Evolutionary conservation across 768 basidiomycete genomes (phyloP), one percentile per base, ranked within the genome.

Genomic region (Rhizopogon sp.): DNA sequence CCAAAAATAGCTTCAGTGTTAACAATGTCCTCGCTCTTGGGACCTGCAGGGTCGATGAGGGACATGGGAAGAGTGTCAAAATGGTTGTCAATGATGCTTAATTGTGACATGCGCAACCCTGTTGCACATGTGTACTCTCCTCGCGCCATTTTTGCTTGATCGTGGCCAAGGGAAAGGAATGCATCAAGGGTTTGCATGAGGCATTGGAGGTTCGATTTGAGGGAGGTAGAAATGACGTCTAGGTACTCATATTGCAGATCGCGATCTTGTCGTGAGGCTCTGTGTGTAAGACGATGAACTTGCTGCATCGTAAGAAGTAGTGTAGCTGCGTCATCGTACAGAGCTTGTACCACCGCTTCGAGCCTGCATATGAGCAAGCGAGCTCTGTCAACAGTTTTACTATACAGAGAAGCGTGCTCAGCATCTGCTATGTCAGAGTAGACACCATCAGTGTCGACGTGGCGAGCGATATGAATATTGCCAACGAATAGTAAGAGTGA

Each of bases 401-500:
- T 64, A 64, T 90, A 92, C 35, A 74, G 65, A 17, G 79, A 72
- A 59, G 81, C 80, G 20, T 74, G 64, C 7, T 76, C 66, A 13
- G 74, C 64, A 14, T 60, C 56, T 9, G 72, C 73, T 1, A 75
- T 71, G 31, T 81, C 78, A 57, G 79, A 75, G 28, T 75, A 76
- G 57, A 88, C 78, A 14, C 87, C 88, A 60, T 93, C 89, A 55
- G 94, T 82, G 65, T 94, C 93, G 57, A 95, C 83, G 66, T 86
- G 83, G 31, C 83, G 81, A 17, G 90, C 90, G 52, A 95, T 70
- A 66, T 93, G 85, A 57, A 93, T 78, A 58, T 90, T 84, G 25
- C 81, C 79, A 37, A 86, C 76, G 49, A 80, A 77, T 10, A 72
- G 66, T 28, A 93, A 70, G 55, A 90, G 81, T 3, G 76, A 66